Conservation (phyloP, 2,329 filamentous ascomycete species). For the Beauveria asiatica region DNA sequence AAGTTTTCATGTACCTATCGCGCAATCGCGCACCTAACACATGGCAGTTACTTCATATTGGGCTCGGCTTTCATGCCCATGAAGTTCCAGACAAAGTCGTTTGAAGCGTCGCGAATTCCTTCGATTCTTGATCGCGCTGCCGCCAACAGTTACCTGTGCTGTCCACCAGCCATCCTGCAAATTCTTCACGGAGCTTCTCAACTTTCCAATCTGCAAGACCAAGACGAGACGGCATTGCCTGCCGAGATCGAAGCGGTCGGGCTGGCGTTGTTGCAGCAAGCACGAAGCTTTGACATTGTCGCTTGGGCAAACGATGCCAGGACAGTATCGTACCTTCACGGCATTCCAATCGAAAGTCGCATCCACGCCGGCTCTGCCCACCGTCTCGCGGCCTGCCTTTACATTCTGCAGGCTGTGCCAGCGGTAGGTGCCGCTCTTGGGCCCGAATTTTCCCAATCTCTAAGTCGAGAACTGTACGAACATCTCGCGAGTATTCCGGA, state of each 20-base stretch:
- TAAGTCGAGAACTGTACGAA: slow-evolving; percentile 37
- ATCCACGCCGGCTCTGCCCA: slow-evolving; percentile 35
- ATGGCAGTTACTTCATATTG: slow-evolving; percentile 34
- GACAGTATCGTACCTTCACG: slow-evolving; percentile 25
- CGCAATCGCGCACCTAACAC: background rate
- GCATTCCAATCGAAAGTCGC: slow-evolving; percentile 27
- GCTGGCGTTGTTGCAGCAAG: slow-evolving; percentile 27
- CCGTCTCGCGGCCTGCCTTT: slow-evolving; percentile 36
- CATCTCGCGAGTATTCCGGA: slow-evolving; percentile 39
- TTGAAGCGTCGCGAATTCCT: slow-evolving; percentile 28
- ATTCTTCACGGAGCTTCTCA: slow-evolving; percentile 35
- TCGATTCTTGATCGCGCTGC: slow-evolving; percentile 31
- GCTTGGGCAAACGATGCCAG: slow-evolving; percentile 31
- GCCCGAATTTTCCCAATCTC: slow-evolving; percentile 20
- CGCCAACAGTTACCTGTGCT: slow-evolving; percentile 39
- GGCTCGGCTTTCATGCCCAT: slow-evolving; percentile 35
- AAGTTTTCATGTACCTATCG: slow-evolving; percentile 13
- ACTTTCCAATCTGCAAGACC: slow-evolving; percentile 25
- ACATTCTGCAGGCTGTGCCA: slow-evolving; percentile 33
- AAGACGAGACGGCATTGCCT: slow-evolving; percentile 17
- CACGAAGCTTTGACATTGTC: slow-evolving; percentile 31
- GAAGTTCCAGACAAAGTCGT: slow-evolving; percentile 22
- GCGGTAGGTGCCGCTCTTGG: slow-evolving; percentile 20
- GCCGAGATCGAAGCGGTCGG: slow-evolving; percentile 24
- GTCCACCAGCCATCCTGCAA: slow-evolving; percentile 34